Percentiles rank a stretch among this genome's conserved stretches.
phyloP scores from a whole-genome alignment of 2,329 filamentous ascomycete genomes.

The Achaetomium macrosporum region DNA sequence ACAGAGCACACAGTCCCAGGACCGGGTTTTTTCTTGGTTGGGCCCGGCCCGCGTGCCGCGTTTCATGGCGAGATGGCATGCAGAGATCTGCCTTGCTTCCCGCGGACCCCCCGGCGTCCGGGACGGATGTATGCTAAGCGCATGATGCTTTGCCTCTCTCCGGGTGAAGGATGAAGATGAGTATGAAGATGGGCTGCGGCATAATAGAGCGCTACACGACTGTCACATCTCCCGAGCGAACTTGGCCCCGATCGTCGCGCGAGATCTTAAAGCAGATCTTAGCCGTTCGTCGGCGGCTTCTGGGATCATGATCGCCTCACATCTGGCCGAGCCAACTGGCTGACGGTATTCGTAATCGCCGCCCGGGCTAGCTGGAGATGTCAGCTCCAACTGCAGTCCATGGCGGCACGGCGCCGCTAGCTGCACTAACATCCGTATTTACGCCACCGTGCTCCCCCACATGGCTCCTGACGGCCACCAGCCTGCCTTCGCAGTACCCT shows the following conservation, averaged over 20 bases:
- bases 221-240: neutral
- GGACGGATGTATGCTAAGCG: neutral
- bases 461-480: slow-evolving; percentile 36
- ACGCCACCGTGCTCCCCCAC: slow-evolving; percentile 34
- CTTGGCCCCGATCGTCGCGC: neutral
- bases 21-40: neutral
- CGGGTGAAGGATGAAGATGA: neutral
- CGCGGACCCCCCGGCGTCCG: neutral
- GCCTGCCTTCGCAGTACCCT: slow-evolving; percentile 35
- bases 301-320: slow-evolving; percentile 1
- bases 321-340: slow-evolving; percentile 6
- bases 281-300: neutral
- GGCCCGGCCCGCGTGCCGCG: slow-evolving; percentile 7
- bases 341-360: slow-evolving; percentile 8
- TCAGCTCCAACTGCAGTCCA: slow-evolving; percentile 21
- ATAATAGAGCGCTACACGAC: neutral
- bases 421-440: slow-evolving; percentile 37
- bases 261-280: slow-evolving; percentile 8
- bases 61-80: neutral
- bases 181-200: neutral
- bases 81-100: slow-evolving; percentile 11
- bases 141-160: slow-evolving; percentile 1
- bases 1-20: neutral
- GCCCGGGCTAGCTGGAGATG: slow-evolving; percentile 6
- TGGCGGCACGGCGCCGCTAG: slow-evolving; percentile 30